Evolutionary conservation across 2,329 filamentous ascomycete species (phyloP), one percentile per base, ranked within the genome.

Genomic region (Paecilomyces variotii): DNA sequence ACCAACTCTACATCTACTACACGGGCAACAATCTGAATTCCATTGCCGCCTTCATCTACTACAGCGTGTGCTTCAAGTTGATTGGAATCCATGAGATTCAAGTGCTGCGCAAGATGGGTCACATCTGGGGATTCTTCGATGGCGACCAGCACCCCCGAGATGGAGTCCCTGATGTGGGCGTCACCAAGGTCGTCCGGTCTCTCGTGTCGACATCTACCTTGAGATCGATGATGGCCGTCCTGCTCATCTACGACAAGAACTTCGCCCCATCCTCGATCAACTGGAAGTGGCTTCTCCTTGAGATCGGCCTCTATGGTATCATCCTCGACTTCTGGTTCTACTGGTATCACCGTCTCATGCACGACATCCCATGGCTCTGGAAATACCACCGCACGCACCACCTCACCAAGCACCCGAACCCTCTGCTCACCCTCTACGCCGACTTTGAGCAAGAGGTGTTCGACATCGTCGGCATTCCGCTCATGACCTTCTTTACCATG

Each of bases 251-350:
- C 58, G 56, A 57, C 19, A 32, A 51, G 1, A 53, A 53, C 19
- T 60, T 58, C 50, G 56, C 64, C 0, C 69, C 68, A 1, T 28
- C 54, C 4, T 61, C 64, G 9, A 57, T 67, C 34, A 67, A 63
- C 49, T 74, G 71, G 67, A 59, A 57, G 11, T 72, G 72, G 69
- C 65, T 74, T 0, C 62, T 70, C 0, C 24, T 76, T n/a, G 70
- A 76, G 51, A 63, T 75, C 5, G 70, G 69, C 12, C 55, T 76
- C 5, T 78, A 78, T 59, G 68, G 67, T 10, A 64, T 77, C 55
- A 63, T 76, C 10, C 66, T 78, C 4, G 75, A 77, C 60, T 74
- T 75, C 52, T 78, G 73, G 72, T 78, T 77, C 63, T 78, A 78
- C 64, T 70, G 69, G 67, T 75, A 75, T 59, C 72, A 75, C 59